Evolutionary conservation across 2,329 filamentous ascomycete genomes (phyloP), one percentile per base, ranked within the genome.

Genomic region (Neopestalotiopsis clavispora): DNA sequence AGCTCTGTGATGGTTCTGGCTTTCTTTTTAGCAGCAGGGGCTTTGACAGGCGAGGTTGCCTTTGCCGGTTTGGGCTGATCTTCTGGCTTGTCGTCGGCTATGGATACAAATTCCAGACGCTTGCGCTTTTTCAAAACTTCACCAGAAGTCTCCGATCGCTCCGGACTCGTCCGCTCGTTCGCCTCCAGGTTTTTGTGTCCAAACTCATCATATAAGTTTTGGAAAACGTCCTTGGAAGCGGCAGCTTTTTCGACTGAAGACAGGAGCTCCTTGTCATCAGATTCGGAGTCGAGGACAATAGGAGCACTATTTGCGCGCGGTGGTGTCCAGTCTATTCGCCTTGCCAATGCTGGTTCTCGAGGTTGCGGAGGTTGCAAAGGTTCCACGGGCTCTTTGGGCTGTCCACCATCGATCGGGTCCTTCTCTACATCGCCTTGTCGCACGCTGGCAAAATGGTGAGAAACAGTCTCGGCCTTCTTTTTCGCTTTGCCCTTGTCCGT

Each of bases 1-100:
- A 93, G 81, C 56, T 90, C 92, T 0, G 94, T 97, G 68, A 97
- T 91, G 0, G 94, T 97, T 56, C 89, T 89, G 0, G 90, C 81
- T 78, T 92, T 95, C 80, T 92, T 94, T 78, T 89, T 90, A 3
- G 85, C 81, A 4, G 84, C 82, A 72, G 89, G 91, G 28, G 80
- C 76, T 75, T 87, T 89, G 1, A 74, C 71, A 0, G 80, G 80
- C 1, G 80, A 79, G 1, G 65, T 20, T 74, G 77, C 58, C 76
- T 70, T 13, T 68, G 71, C 73, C 71, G 6, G 72, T 70, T 59
- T 75, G n/a, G 3, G 75, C 65, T 69, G 71, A 63, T 71, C 71
- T 69, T 60, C 75, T 23, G 2, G 75, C 65, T 68, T 71, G 64
- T 71, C 71, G 67, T 72, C 76, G 4, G 73, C 77, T 0, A 78